These are phyloP conservation scores for Dioscorea zingiberensis DNA, from an alignment of 106 monocot genomes.

Conservation along the genomic window DNA sequence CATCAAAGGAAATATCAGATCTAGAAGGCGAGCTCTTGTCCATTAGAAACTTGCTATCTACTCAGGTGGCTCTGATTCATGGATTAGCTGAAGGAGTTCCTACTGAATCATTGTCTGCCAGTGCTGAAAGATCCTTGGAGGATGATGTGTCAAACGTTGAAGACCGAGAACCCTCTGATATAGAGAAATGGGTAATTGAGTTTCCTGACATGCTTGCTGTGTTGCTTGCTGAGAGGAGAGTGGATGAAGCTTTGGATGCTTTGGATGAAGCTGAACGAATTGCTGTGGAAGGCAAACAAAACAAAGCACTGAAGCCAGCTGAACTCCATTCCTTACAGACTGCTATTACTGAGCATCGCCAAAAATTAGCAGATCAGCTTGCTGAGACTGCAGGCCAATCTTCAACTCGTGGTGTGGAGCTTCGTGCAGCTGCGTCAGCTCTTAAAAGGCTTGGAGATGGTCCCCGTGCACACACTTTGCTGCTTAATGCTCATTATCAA, in stretches of 20 bases:
- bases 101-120: slow-evolving; percentile 55
- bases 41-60: slow-evolving; percentile 79
- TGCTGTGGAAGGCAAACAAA: slow-evolving; percentile 55
- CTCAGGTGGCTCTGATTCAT: slow-evolving; percentile 89
- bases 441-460: slow-evolving; percentile 96
- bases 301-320: slow-evolving; percentile 25
- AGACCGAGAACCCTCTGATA: slow-evolving; percentile 73
- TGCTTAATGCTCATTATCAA: slow-evolving; percentile 82
- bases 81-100: slow-evolving; percentile 89
- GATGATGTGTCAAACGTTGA: slow-evolving; percentile 45
- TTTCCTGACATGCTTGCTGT: slow-evolving; percentile 92
- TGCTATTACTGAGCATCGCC: slow-evolving; percentile 54
- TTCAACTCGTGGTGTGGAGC: slow-evolving; percentile 92
- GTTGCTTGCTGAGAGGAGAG: slow-evolving; percentile 91
- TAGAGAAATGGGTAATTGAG: slow-evolving; percentile 81
- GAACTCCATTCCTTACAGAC: slow-evolving; percentile 27
- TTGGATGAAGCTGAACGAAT: slow-evolving; percentile 82
- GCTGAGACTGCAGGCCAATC: slow-evolving; percentile 96
- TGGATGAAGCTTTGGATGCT: slow-evolving; percentile 87
- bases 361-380: slow-evolving; percentile 78
- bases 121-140: slow-evolving; percentile 32
- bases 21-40: slow-evolving; percentile 96
- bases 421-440: slow-evolving; percentile 81
- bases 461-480: slow-evolving; percentile 72
- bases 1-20: slow-evolving; percentile 98